Evolutionary conservation across 2,329 filamentous ascomycete species (phyloP), one percentile per base, ranked within the genome.

Genomic region (Lachnellula arida): DNA sequence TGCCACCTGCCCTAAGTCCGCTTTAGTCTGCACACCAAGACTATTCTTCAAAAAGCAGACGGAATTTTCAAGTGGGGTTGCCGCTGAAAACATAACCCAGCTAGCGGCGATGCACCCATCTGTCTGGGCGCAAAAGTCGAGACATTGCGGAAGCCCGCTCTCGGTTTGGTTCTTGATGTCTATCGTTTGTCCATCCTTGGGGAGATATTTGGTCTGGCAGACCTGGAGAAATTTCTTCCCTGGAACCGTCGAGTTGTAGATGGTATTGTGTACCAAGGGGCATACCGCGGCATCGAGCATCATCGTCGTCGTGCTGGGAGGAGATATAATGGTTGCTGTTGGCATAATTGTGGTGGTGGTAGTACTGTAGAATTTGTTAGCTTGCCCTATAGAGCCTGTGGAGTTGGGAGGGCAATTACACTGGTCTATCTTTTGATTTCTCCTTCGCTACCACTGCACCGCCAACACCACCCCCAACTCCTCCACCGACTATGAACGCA

Each of bases 51-150:
- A 56, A 46, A 57, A 65, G 42, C 63, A 65, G 8, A 56, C 49
- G 12, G 55, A 61, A 37, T 65, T 65, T 15, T 54, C 55, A 19
- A 37, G 23, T 5, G 63, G 62, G 5, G 35, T 44, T 1, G 42
- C 46, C 1, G 57, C 47, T 4, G 59, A 61, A 37, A 64, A 64
- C n/a, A 63, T 59, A 22, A 63, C 56, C 63, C 62, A 65, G 12
- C 57, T 60, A 2, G 60, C 62, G 14, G 59, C 63, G 11, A 62
- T 50, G 43, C 62, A 65, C 6, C 59, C 58, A 32, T 40, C 40
- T 4, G 47, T 25, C 3, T 14, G 49, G 22, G 62, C 62, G 52
- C 63, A 65, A 4, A 53, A 25, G 28, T 61, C 46, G 19, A 65
- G 17, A 47, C 62, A 65, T 1, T 46, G 40, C 25, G 60, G 28